These are phyloP conservation scores for Xylaria sp. DNA, from an alignment of 2,329 filamentous ascomycete species.

Conservation along the genomic window DNA sequence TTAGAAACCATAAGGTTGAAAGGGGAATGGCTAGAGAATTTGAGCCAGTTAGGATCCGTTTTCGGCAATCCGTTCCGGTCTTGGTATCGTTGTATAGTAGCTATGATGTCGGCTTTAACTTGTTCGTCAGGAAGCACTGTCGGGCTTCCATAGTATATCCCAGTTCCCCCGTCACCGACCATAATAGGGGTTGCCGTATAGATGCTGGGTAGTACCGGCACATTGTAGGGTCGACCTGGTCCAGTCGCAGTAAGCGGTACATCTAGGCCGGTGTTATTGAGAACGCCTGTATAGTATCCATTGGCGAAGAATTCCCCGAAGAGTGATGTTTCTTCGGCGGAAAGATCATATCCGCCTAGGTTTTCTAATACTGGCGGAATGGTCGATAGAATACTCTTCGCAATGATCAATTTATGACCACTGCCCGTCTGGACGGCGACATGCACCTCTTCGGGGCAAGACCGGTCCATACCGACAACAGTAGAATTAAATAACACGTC, in stretches of 20 bases:
- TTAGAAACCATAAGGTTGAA: constrained; percentile 37
- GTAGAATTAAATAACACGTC: constrained; percentile 30
- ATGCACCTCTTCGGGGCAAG: constrained; percentile 34
- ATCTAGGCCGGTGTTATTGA: constrained; percentile 48
- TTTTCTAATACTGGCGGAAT: constrained; percentile 48
- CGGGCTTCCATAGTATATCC: constrained; percentile 31
- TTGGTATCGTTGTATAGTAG: constrained; percentile 11
- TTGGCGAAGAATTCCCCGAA: constrained; percentile 8
- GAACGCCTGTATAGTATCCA: constrained; percentile 36
- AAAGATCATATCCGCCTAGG: neutral
- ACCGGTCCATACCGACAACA: constrained; percentile 25
- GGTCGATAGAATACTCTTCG: constrained; percentile 55
- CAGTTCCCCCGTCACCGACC: constrained; percentile 1
- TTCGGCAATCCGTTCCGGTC: neutral
- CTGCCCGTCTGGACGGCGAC: constrained; percentile 48
- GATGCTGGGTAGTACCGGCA: constrained; percentile 24
- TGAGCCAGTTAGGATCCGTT: constrained; percentile 28
- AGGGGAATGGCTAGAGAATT: constrained; percentile 29
- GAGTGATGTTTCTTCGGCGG: constrained; percentile 29
- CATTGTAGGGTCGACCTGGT: constrained; percentile 14
- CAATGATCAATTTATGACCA: constrained; percentile 49
- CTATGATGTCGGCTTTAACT: constrained; percentile 29
- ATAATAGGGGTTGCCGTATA: neutral
- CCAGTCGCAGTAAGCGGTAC: constrained; percentile 39
- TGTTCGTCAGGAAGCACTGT: constrained; percentile 16